phyloP scores from a whole-genome alignment of 352 stramenopile genomes.

The Phytophthora gonapodyides region DNA sequence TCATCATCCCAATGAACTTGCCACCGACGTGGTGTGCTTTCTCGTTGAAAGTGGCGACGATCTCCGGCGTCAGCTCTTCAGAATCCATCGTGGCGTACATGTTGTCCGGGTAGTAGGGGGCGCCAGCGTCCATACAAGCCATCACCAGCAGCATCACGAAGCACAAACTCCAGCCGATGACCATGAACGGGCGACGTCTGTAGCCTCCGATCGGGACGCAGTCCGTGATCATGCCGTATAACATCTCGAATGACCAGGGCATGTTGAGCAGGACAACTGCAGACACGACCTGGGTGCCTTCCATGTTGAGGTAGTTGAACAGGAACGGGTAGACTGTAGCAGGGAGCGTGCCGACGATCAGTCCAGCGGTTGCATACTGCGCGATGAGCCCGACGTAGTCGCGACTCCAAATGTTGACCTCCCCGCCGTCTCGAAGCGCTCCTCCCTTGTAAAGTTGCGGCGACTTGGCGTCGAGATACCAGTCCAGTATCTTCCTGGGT shows the following conservation, averaged over 20 bases:
- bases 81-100: constrained; percentile 33
- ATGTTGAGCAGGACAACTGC: constrained; percentile 44
- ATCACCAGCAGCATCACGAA: constrained; percentile 53
- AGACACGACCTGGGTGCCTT: constrained; percentile 46
- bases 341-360: constrained; percentile 47
- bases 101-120: constrained; percentile 50
- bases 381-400: constrained; percentile 49
- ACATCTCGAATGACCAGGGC: constrained; percentile 65
- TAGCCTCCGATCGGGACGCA: constrained; percentile 56
- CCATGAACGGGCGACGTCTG: constrained; percentile 60
- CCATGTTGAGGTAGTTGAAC: constrained; percentile 56
- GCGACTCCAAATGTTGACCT: constrained; percentile 39
- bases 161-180: constrained; percentile 56
- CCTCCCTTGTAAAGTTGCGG: constrained; percentile 26
- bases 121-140: constrained; percentile 34
- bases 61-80: constrained; percentile 18
- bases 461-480: constrained; percentile 24
- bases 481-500: constrained; percentile 14
- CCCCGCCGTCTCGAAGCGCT: constrained; percentile 23
- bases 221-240: constrained; percentile 58
- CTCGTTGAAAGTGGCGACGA: constrained; percentile 42
- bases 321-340: constrained; percentile 54
- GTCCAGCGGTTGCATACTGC: constrained; percentile 49
- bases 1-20: constrained; percentile 60
- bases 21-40: constrained; percentile 29